phyloP scores from a whole-genome alignment of 768 basidiomycete species.

The Pulveroboletus sp. region DNA sequence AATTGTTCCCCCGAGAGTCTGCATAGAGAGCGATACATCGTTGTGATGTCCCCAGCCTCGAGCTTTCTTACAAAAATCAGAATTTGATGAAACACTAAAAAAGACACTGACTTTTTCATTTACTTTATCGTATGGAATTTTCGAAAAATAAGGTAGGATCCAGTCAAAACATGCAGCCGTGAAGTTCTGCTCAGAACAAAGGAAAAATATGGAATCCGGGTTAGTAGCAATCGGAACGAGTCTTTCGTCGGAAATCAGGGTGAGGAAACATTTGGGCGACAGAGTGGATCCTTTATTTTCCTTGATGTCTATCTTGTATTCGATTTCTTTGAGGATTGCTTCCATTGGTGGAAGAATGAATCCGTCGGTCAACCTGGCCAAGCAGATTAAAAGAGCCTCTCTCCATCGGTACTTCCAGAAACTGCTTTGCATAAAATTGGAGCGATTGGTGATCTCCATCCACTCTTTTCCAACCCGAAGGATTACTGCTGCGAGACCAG shows the following conservation, averaged over 20 bases:
- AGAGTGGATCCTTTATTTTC: background rate
- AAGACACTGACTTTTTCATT: background rate
- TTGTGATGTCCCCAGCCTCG: background rate
- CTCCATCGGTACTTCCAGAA: constrained; percentile 9
- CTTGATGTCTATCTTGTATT: background rate
- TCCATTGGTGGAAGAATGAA: background rate
- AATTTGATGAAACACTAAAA: background rate
- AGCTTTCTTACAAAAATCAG: background rate
- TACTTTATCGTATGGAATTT: background rate
- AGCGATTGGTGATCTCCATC: background rate
- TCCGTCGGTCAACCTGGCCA: background rate
- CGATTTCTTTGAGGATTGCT: background rate
- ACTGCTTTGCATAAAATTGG: background rate
- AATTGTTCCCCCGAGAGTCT: background rate
- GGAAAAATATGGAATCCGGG: constrained; percentile 6
- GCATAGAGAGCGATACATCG: background rate
- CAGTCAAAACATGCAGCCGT: background rate
- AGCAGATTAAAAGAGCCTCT: background rate
- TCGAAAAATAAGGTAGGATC: background rate
- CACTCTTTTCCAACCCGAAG: background rate
- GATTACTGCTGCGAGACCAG: no score
- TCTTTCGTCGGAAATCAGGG: background rate
- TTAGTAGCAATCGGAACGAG: background rate
- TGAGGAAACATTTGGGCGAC: background rate
- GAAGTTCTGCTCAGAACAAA: constrained; percentile 3